Evolutionary conservation across 768 basidiomycete genomes (phyloP), one percentile per base, ranked within the genome.

Genomic region (Podaxis carcinomalis): DNA sequence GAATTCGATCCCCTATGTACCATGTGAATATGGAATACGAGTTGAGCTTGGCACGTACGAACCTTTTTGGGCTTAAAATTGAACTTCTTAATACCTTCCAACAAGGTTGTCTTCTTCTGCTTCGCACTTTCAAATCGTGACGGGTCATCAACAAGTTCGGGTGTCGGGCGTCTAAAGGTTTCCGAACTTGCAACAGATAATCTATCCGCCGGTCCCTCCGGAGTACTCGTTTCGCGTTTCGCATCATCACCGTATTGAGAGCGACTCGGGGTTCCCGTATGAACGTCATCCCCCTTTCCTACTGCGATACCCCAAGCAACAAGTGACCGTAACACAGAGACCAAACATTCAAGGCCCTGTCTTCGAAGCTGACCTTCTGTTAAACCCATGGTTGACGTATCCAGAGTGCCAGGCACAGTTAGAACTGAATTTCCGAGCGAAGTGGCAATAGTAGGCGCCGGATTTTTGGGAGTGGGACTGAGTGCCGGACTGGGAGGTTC

Each of bases 51-150:
- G 56, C 25, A 46, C 47, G 7, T 19, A 70, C 88, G 50, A 68
- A 95, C 95, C 66, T 88, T 84, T 75, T 98, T 98, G n/a, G 96
- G 95, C 75, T 97, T 98, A 80, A 89, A 94, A 72, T 98, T 98
- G 75, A 99, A 99, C 74, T 93, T 94, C 73, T 90, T 95, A 74
- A 98, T 91, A 27, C 97, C 97, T 70, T 98, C 96, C 40, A 95
- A 75, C 28, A 98, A 73, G 0, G 90, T 95, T 36, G 93, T 98
- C 77, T 99, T 99, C 75, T 92, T 90, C 75, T 94, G 92, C 72
- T 97, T 98, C 10, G 95, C 97, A 62, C 84, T 95, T 77, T 98
- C 96, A 64, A 99, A 98, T 68, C 84, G 83, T 19, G 81, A 88
- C 1, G 96, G 96, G 71, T 98, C 96, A 68, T 98, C 97, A n/a